Evolutionary conservation across 23 red algal species (phyloP), one percentile per base, ranked within the genome.

Genomic region (Agarophyton chilense): DNA sequence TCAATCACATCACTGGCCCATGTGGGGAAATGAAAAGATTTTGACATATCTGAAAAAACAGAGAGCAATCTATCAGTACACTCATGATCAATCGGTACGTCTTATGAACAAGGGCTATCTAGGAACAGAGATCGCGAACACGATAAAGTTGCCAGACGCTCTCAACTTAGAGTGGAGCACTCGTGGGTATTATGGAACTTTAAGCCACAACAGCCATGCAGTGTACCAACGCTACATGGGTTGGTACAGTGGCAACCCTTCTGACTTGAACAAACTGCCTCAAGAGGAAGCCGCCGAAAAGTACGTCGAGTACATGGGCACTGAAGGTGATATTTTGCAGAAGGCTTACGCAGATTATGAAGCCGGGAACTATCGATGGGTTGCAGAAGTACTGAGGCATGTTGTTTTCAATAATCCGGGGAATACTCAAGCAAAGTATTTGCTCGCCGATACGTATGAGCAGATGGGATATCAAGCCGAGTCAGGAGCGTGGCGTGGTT

Each of bases 391-490:
- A 52, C 19, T 77, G 35, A 41, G 49, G 41, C 72, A 77, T 19
- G 39, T 54, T 38, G 72, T 77, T 12, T 77, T 77, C 39, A 41
- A 32, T 21, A 54, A 77, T 41, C 29, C 28, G 1, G 41, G 28
- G 2, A n/a, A 12, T 2, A 4, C 13, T 12, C 4, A 50, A 13
- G 72, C 21, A 2, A 77, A 77, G 32, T 50, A 36, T 21, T 54
- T 77, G 26, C 41, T 77, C 1, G 72, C 72, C 10, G 72, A 77
- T 31, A 19, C 72, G 41, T 77, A 77, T 41, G 72, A 77, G 38
- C 72, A 77, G 41, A 32, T 77, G 43, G 72, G 72, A 32, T 77
- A 77, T 49, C 72, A 77, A 54, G 72, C 72, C 72, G 72, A 77
- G 47, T 77, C 72, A 26, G 72, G 72, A 10, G 72, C 72, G 19